Conservation (phyloP, 176 grass and related monocot genomes). For the Chloris gayana region DNA sequence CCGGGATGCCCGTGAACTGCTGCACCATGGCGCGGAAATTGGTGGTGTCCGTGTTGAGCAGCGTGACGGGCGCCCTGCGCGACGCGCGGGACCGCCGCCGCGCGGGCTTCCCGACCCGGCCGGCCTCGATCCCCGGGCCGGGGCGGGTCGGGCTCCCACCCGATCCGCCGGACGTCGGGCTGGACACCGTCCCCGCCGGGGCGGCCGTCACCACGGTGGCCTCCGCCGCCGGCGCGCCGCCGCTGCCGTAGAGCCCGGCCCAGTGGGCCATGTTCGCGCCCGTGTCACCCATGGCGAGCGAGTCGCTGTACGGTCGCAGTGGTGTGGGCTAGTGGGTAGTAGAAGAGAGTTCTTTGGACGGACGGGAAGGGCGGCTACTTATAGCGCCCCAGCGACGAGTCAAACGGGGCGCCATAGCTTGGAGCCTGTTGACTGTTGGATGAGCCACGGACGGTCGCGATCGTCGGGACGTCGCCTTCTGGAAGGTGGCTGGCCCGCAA, state of each 20-base stretch:
- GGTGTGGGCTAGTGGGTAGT: neutral
- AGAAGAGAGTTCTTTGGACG: constrained; percentile 1
- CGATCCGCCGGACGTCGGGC: constrained; percentile 51
- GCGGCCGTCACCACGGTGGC: constrained; percentile 29
- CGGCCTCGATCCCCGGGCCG: constrained; percentile 36
- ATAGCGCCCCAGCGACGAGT: constrained; percentile 50
- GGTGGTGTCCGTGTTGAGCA: constrained; percentile 93
- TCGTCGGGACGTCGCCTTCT: constrained; percentile 19
- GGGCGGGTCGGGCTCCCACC: constrained; percentile 27
- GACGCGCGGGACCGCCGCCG: constrained; percentile 65
- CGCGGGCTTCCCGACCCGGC: constrained; percentile 59
- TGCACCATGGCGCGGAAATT: constrained; percentile 99
- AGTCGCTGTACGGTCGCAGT: neutral
- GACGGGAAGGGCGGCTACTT: constrained; percentile 38
- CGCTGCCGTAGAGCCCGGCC: constrained; percentile 46
- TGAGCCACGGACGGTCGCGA: neutral
- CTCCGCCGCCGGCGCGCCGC: constrained; percentile 18
- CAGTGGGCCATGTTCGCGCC: constrained; percentile 48
- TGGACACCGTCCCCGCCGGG: constrained; percentile 30
- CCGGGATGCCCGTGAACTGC: constrained; percentile 93
- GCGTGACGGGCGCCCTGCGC: constrained; percentile 70
- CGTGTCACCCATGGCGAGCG: constrained; percentile 44
- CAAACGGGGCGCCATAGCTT: neutral
- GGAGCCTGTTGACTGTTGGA: neutral
- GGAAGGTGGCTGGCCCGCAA: constrained; percentile 34